Evolutionary conservation across 495 filamentous ascomycete genomes (phyloP), one percentile per base, ranked within the genome.

Genomic region (Podospora didyma): DNA sequence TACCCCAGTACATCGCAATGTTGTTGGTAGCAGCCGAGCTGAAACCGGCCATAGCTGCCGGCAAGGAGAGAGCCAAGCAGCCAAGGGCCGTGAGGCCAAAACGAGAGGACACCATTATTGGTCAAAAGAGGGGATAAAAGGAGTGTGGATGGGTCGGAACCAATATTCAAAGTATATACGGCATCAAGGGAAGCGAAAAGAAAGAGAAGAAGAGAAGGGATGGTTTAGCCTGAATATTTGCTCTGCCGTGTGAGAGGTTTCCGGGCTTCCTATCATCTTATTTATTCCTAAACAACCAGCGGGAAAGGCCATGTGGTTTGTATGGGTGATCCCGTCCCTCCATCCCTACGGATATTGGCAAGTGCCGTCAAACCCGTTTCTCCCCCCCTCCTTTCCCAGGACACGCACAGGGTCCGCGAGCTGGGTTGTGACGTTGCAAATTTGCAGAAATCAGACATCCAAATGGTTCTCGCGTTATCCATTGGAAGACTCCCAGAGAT

Each of bases 1-100:
- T 42, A 83, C 75, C 86, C 75, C 83, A 89, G 67, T 88, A 89
- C 22, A 88, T 72, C 21, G 80, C 82, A 60, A 88, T 64, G 64
- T 87, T 88, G 54, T 73, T 77, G n/a, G 73, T 75, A 4, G 75
- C 68, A 28, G 59, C 51, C 3, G 75, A 55, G 62, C 78, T 66
- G 62, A 86, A 82, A 48, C 79, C 82, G 50, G 77, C 77, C 7
- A 53, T 28, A 12, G 46, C 56, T 11, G 23, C 35, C 1, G 46
- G 50, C 10, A 64, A 9, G 0, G 50, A 54, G 22, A 56, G 4
- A 12, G 54, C 7, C 31, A 64, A 49, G 51, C 52, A 49, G 9
- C 21, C 50, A 26, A 64, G 46, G 42, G 57, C 61, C 48, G 17
- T 35, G 39, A 42, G 39, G 39, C 39, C 39, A 19, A 53, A 20